phyloP scores from a whole-genome alignment of 768 basidiomycete species.

The Rhodotorula diobovata region DNA sequence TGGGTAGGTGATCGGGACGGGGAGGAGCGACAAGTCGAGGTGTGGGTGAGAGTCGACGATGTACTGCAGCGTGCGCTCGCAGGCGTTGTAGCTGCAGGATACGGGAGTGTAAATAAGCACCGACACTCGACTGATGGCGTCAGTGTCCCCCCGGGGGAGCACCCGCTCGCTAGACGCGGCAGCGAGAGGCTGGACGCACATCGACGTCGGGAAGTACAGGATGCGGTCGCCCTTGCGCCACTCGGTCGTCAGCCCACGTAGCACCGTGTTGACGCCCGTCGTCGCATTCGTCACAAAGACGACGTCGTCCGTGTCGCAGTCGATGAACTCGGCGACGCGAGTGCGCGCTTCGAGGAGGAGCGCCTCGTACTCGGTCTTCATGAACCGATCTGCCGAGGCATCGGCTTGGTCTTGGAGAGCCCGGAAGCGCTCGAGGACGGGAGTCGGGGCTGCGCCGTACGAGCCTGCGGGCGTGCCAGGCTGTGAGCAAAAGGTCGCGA shows the following conservation, averaged over 20 bases:
- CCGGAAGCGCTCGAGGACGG: constrained; percentile 19
- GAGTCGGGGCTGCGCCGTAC: constrained; percentile 30
- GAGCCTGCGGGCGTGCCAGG: constrained; percentile 29
- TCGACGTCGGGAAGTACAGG: constrained; percentile 28
- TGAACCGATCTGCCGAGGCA: constrained; percentile 31
- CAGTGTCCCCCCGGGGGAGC: no score
- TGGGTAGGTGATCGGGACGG: constrained; percentile 34
- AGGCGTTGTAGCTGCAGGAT: constrained; percentile 32
- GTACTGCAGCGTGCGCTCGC: constrained; percentile 21
- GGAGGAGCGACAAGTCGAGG: constrained; percentile 27
- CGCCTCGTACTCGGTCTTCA: constrained; percentile 17
- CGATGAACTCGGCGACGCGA: constrained; percentile 25
- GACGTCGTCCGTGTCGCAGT: constrained; percentile 34
- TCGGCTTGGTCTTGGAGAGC: background rate
- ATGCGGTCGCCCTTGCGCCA: constrained; percentile 39
- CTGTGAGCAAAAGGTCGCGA: no score
- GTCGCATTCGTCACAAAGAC: constrained; percentile 39
- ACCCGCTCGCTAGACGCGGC: no score
- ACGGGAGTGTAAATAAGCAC: background rate
- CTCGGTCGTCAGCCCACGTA: constrained; percentile 17
- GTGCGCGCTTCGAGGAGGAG: constrained; percentile 9
- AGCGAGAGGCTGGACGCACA: constrained; percentile 6
- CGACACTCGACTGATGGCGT: background rate
- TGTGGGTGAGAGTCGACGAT: constrained; percentile 35
- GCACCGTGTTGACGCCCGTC: constrained; percentile 33